Evolutionary conservation across 768 basidiomycete species (phyloP).

Genomic region (Boletellus sp.): DNA sequence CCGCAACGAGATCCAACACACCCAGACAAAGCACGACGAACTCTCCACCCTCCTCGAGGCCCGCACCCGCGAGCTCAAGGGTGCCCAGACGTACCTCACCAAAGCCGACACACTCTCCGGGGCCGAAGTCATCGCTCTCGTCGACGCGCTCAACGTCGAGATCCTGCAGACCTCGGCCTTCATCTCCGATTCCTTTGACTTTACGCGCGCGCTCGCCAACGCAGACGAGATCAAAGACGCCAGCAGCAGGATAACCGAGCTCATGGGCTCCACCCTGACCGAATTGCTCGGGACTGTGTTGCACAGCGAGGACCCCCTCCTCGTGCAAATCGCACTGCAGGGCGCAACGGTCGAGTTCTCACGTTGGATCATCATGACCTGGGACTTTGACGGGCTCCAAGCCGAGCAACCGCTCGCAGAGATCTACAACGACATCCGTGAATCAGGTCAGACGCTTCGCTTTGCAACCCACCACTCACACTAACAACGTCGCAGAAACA

Average conservation of each 20-base stretch:
- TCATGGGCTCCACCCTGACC: conserved; percentile 30
- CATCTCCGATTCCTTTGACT: conserved; percentile 40
- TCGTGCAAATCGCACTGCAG: conserved; percentile 39
- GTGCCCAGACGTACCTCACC: conserved; percentile 41
- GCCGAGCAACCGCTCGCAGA: conserved; percentile 28
- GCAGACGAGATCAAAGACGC: conserved; percentile 29
- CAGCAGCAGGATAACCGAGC: conserved; percentile 26
- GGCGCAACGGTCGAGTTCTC: conserved; percentile 31
- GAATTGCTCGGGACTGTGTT: conserved; percentile 20
- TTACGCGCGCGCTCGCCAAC: conserved; percentile 20
- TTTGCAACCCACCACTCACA: not conserved
- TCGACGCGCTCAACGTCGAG: conserved; percentile 45
- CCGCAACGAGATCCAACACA: conserved; percentile 26
- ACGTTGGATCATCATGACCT: conserved; percentile 33
- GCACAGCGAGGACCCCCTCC: conserved; percentile 35
- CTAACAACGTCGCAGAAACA: conserved; percentile 35
- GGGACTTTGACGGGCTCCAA: conserved; percentile 32
- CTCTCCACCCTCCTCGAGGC: conserved; percentile 31
- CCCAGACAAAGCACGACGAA: conserved; percentile 25
- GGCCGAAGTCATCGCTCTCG: conserved; percentile 38
- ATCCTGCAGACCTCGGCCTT: conserved; percentile 45
- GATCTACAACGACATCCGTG: conserved; percentile 39
- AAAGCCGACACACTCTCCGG: conserved; percentile 43
- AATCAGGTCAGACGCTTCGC: conserved; percentile 34
- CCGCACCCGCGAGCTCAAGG: conserved; percentile 39